Evolutionary conservation across 73 alveolate species (phyloP).

Genomic region (Symbiodinium pilosum): DNA sequence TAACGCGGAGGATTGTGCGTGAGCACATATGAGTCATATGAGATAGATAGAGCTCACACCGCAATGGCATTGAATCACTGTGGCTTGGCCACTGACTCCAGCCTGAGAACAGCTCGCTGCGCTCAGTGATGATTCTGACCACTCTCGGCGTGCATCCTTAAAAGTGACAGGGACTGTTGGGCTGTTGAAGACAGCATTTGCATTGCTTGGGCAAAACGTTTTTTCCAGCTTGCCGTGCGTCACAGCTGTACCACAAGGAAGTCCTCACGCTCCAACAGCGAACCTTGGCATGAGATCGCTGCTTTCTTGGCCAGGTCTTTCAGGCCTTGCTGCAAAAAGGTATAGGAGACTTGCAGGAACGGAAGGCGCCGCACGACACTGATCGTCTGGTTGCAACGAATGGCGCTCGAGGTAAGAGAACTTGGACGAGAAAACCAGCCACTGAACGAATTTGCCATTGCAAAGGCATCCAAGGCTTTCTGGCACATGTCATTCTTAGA

Average conservation of each 20-base stretch:
- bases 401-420: not conserved
- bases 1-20: not conserved
- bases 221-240: no score
- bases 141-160: not conserved
- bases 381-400: not conserved
- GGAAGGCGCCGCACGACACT: not conserved
- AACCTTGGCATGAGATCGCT: not conserved
- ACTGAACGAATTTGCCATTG: not conserved
- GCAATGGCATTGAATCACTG: no score
- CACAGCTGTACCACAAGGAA: not conserved
- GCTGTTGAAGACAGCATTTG: not conserved
- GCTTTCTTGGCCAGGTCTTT: not conserved
- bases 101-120: slow-evolving; percentile 8
- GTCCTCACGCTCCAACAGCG: not conserved
- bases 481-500: not conserved
- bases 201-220: no score
- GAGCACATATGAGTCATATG: not conserved
- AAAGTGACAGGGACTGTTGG: not conserved
- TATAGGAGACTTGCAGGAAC: no score
- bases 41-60: not conserved
- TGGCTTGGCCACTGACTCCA: no score
- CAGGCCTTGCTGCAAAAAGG: not conserved
- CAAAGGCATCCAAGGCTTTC: not conserved
- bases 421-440: not conserved
- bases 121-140: slow-evolving; percentile 4